phyloP scores from a whole-genome alignment of 345 rosid species.

The rapeseed (Brassica napus) region DNA sequence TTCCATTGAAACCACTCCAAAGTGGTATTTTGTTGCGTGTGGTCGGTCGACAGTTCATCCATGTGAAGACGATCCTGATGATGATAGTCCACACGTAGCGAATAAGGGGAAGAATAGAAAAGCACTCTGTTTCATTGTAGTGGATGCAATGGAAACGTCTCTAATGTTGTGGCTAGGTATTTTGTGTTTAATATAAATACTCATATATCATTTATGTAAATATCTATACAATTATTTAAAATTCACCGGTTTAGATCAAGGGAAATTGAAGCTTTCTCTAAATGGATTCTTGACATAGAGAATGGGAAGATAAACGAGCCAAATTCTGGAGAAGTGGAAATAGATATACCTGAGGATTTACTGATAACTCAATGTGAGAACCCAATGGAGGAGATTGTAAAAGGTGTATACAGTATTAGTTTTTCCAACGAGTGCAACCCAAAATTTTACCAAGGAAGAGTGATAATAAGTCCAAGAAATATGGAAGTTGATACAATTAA shows the following conservation, averaged over 20 bases:
- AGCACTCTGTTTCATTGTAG: background rate
- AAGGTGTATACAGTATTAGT: background rate
- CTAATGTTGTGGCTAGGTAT: background rate
- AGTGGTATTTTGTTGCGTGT: background rate
- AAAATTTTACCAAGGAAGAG: background rate
- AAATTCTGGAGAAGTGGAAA: background rate
- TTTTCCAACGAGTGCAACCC: background rate
- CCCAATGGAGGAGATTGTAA: background rate
- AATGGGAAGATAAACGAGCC: background rate
- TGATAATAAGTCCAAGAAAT: background rate
- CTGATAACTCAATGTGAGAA: conserved; percentile 26
- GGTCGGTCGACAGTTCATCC: background rate
- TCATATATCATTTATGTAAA: background rate
- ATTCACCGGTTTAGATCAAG: background rate
- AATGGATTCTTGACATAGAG: background rate
- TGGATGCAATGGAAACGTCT: background rate
- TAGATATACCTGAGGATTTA: background rate
- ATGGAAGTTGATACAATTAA: background rate
- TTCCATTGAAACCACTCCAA: background rate
- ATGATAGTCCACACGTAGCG: background rate
- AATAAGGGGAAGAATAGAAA: no score
- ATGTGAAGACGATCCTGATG: background rate
- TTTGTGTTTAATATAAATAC: background rate
- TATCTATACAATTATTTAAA: no score
- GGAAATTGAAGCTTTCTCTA: background rate